A percentile compares a stretch with the other conserved stretches of the same genome.
Evolutionary conservation across 176 grass and related monocot species (phyloP).

Genomic region (Saccharum officinarum): DNA sequence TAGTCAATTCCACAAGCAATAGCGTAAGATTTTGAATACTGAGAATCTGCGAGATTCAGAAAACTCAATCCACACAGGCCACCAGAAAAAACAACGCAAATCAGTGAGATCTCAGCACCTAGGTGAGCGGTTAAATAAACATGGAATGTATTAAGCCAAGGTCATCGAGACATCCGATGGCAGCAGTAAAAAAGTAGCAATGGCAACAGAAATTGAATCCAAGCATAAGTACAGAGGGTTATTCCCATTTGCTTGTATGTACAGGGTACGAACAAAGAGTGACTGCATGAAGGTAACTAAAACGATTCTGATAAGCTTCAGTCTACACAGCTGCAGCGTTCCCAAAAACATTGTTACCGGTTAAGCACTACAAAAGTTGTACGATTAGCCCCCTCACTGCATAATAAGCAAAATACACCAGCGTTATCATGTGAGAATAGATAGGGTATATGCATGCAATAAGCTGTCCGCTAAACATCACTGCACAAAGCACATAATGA

Average conservation of each 20-base stretch:
- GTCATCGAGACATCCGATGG: not conserved
- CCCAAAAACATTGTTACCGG: not conserved
- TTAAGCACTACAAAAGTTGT: not conserved
- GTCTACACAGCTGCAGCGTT: not conserved
- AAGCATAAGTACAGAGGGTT: not conserved
- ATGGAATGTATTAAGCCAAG: not conserved
- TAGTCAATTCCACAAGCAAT: not conserved
- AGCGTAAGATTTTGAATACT: not conserved
- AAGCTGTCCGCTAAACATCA: not conserved
- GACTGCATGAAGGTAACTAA: not conserved
- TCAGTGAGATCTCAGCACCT: not conserved
- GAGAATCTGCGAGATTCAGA: not conserved
- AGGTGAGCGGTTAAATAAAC: not conserved
- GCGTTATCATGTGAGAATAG: not conserved
- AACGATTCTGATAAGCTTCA: conserved; percentile 7
- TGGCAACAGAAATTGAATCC: not conserved
- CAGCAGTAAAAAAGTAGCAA: not conserved
- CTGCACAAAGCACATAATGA: not conserved
- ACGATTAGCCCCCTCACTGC: conserved; percentile 18
- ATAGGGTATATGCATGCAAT: not conserved
- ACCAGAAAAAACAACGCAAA: not conserved
- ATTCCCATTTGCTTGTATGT: not conserved
- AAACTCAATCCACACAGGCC: not conserved
- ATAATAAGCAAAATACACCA: not conserved
- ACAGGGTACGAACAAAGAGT: not conserved